Percentiles rank a stretch among this genome's conserved stretches.
phyloP scores from a whole-genome alignment of 2,329 filamentous ascomycete species.

The Paraconiothyrium brasiliense region DNA sequence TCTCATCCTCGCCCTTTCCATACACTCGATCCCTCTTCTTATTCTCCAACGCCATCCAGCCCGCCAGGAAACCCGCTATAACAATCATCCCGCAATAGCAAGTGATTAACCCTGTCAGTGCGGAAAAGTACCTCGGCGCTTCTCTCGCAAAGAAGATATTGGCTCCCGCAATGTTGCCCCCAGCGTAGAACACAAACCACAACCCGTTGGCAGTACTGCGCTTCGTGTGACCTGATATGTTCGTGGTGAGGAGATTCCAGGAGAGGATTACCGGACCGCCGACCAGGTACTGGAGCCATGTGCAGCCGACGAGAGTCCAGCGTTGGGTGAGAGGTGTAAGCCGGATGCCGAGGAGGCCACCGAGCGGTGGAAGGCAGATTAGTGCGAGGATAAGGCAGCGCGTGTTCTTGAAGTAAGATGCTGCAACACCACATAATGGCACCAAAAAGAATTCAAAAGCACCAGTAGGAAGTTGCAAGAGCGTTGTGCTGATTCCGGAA shows the following conservation, averaged over 20 bases:
- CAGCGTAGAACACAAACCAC: constrained; percentile 61
- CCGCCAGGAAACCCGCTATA: constrained; percentile 35
- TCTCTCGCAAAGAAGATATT: constrained; percentile 59
- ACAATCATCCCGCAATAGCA: constrained; percentile 57
- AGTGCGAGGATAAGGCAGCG: constrained; percentile 47
- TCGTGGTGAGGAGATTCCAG: constrained; percentile 60
- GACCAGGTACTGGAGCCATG: constrained; percentile 62
- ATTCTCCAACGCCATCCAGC: constrained; percentile 48
- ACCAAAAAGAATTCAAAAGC: constrained; percentile 56
- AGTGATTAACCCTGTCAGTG: constrained; percentile 54
- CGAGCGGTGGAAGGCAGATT: constrained; percentile 58
- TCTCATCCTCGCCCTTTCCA: constrained; percentile 40
- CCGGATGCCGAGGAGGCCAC: constrained; percentile 61
- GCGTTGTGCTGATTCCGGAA: constrained; percentile 51
- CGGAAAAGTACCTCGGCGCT: constrained; percentile 56
- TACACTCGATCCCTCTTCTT: constrained; percentile 38
- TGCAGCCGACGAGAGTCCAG: constrained; percentile 61
- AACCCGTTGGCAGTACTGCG: constrained; percentile 59
- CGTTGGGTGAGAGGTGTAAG: constrained; percentile 58
- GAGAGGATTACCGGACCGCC: constrained; percentile 62
- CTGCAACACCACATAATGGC: constrained; percentile 45
- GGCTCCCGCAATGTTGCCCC: constrained; percentile 60
- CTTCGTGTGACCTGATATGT: constrained; percentile 62
- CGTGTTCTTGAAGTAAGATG: constrained; percentile 41
- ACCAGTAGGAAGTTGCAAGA: constrained; percentile 56